Evolutionary conservation across 768 basidiomycete species (phyloP).

Genomic region (Steccherinum ochraceum): DNA sequence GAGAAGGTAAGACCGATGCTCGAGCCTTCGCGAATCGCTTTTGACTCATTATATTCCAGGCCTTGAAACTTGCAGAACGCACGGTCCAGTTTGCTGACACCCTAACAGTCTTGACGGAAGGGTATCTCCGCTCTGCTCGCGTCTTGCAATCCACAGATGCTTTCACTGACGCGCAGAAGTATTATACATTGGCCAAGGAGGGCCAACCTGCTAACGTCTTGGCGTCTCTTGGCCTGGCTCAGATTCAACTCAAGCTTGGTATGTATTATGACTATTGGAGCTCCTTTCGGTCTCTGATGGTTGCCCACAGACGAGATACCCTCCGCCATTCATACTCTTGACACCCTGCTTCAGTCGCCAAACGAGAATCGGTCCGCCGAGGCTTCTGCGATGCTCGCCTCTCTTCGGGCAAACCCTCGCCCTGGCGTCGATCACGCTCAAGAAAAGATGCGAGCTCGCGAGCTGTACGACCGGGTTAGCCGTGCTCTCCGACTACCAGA

Average conservation of each 20-base stretch:
- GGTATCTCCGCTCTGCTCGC: conserved; percentile 78
- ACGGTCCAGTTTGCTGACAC: conserved; percentile 94
- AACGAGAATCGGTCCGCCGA: conserved; percentile 61
- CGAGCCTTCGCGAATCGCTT: neutral
- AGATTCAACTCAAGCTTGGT: conserved; percentile 84
- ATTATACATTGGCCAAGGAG: conserved; percentile 62
- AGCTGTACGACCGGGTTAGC: conserved; percentile 71
- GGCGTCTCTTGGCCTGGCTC: conserved; percentile 80
- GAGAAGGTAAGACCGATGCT: conserved; percentile 40
- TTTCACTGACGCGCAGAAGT: conserved; percentile 56
- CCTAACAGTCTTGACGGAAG: conserved; percentile 75
- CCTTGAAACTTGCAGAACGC: conserved; percentile 89
- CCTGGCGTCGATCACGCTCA: conserved; percentile 73
- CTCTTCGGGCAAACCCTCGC: conserved; percentile 76
- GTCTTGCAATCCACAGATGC: conserved; percentile 70
- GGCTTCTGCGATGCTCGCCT: conserved; percentile 84
- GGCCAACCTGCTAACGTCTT: conserved; percentile 69
- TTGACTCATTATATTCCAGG: conserved; percentile 37
- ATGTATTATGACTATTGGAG: conserved; percentile 9
- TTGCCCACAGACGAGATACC: conserved; percentile 63
- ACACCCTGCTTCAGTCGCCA: conserved; percentile 65
- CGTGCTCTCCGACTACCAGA: conserved; percentile 59
- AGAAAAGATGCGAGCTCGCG: conserved; percentile 70
- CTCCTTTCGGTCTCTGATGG: neutral
- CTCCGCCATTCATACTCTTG: conserved; percentile 80